Evolutionary conservation across 164 flowering plant genomes (phyloP), one percentile per base, ranked within the genome.

Genomic region (Macadamia integrifolia): DNA sequence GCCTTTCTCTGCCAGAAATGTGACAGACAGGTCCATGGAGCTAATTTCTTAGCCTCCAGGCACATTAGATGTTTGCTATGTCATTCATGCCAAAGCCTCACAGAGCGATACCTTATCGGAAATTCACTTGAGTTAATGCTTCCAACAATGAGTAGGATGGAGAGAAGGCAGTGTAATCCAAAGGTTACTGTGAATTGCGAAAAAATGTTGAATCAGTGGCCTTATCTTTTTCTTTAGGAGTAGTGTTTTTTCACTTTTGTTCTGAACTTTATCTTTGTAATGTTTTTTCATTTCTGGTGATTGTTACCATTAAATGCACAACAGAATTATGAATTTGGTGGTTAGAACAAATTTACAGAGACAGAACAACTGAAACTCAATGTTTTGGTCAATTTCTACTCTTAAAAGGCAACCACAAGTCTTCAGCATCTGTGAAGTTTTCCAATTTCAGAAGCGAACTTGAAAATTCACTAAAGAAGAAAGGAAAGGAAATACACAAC

Each of bases 1-100:
- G 89, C 92, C 0, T 85, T 66, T 72, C 71, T 87, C 14, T 85
- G 92, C 55, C 8, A 64, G 23, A 80, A 79, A 68, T 85, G 92
- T 58, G 88, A 85, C 57, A 76, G 50, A 67, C 66, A 65, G 75
- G 88, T 84, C 55, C 89, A 87, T 68, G 80, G 76, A 35, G 89
- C 89, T 17, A 85, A 85, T 55, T 79, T 85, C 75, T 71, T 85
- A 32, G 92, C 86, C 4, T 66, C 46, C 17, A 80, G 89, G 61
- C 89, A 87, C 59, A 67, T 84, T 18, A 70, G 89, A 70, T 79
- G 86, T 69, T 59, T 85, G 10, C 77, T 85, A 1, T 85, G 89
- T 68, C 49, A 58, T 17, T 42, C 75, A 13, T 85, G 85, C 57
- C 85, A 78, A 18, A 76, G 74, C 48, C 78, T 77, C 7, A 85